Base-by-base conservation (phyloP, 2,329 filamentous ascomycete genomes). In the Camillea tinctor region DNA sequence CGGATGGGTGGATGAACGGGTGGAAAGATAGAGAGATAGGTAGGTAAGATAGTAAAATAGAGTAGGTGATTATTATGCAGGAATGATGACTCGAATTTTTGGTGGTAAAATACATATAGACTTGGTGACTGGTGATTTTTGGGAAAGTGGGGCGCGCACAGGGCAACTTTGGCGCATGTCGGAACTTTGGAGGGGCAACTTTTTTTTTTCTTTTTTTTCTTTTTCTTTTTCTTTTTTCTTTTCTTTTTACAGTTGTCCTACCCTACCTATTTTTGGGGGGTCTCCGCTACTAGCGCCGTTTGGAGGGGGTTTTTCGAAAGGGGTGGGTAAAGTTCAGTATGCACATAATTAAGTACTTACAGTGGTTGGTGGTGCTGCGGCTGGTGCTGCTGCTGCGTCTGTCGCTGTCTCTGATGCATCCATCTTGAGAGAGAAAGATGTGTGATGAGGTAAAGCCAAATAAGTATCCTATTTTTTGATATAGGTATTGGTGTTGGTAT, bases 341-440 rank as follows among this genome's bases (percentile, higher is more conserved):
- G n/a, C n/a, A 44, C 5, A 44, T 44, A 44, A 6, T 15, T 58
- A 20, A 19, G 23, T 20, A 63, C 61, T 59, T 60, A 65, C 63
- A 44, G 36, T 17, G 7, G 36, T 11, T 40, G 59, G 44, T 30
- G 26, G 7, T 40, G 59, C 50, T n/a, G n/a, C n/a, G n/a, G n/a
- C n/a, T 40, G 36, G 36, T 40, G 59, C 50, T 30, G 26, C 26
- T 40, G 59, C 50, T n/a, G n/a, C n/a, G n/a, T n/a, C n/a, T 40
- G 59, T 44, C 13, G 26, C 26, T 40, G 59, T 44, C 24, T 67
- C 65, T 59, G 59, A 20, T 24, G 60, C 54, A 61, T 65, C 63
- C 64, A 66, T 66, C 50, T 58, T 64, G 52, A 60, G 53, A 9
- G 21, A 7, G 13, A 11, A 30, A 9, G 26, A 30, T 30, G 26